phyloP scores from a whole-genome alignment of 768 basidiomycete genomes.

The Trametes punicea region DNA sequence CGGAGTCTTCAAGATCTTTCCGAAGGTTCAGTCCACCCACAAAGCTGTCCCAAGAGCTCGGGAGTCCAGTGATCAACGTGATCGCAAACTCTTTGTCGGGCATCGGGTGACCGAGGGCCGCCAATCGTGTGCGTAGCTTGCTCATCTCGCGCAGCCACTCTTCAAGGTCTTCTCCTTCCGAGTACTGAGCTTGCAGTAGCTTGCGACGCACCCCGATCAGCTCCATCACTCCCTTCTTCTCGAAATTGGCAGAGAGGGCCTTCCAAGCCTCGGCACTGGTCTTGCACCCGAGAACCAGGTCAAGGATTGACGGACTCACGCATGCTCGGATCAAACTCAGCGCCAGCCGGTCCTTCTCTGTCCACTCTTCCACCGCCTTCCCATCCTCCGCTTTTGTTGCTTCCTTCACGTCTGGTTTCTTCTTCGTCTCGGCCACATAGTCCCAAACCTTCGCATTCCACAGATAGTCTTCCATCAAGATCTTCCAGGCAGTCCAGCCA shows the following conservation, averaged over 20 bases:
- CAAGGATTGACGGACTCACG: constrained; percentile 18
- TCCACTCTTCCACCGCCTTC: not conserved
- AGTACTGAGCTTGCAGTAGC: constrained; percentile 27
- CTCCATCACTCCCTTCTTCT: constrained; percentile 29
- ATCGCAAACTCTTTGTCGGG: constrained; percentile 31
- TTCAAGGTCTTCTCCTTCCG: constrained; percentile 32
- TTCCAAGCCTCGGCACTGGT: constrained; percentile 26
- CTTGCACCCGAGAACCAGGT: not conserved
- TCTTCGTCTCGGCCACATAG: constrained; percentile 2
- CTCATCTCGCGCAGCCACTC: constrained; percentile 32
- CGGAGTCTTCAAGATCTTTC: not conserved
- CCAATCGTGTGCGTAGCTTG: constrained; percentile 24
- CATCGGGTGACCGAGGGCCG: constrained; percentile 24
- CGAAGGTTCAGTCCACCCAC: constrained; percentile 10
- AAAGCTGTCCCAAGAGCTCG: constrained; percentile 35
- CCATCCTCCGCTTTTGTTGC: not conserved
- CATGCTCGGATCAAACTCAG: constrained; percentile 30
- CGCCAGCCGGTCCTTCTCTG: constrained; percentile 27
- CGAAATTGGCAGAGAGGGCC: constrained; percentile 29
- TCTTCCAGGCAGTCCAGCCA: constrained; percentile 1
- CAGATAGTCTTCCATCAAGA: not conserved
- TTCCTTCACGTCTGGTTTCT: not conserved
- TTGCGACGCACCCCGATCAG: constrained; percentile 28
- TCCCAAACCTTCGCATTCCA: constrained; percentile 3
- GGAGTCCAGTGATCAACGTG: constrained; percentile 32